Evolutionary conservation across 2,329 filamentous ascomycete genomes (phyloP), one percentile per base, ranked within the genome.

Genomic region (Aspergillus fumigatus): DNA sequence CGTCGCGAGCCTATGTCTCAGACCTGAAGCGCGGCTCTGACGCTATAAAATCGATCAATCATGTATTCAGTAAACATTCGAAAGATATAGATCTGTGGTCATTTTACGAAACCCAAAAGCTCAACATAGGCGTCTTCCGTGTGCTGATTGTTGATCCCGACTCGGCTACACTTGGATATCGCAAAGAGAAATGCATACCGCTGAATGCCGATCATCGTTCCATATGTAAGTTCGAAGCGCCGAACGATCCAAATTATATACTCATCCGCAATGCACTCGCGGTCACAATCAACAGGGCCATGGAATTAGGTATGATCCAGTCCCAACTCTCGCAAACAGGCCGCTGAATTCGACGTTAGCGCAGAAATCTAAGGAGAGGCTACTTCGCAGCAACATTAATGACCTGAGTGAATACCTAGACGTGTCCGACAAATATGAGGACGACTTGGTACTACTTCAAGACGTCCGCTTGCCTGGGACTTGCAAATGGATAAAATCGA

Each of bases 401-500:
- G 19, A 55, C n/a, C 32, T 52, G 2, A 50, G 48, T 11, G 25
- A 29, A 26, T 54, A 51, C 23, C 25, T 59, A 21, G 51, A 4
- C 19, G 48, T 56, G 9, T 17, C 43, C 10, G 35, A 53, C 19
- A 19, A n/a, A 1, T 26, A 49, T 0, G 51, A 55, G 6, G 55
- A 59, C 32, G 52, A 57, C 21, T 48, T 60, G 19, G 29, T 48
- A 10, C 43, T 25, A 9, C 25, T 50, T 17, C 27, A 40, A 38
- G 52, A 51, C 14, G 21, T 21, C 8, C 45, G 53, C 17, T 19
- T 49, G 32, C 5, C 14, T 0, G 32, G 32, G 32, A 38, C 58
- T 4, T 58, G 55, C 48, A 35, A 50, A 29, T 58, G 58, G 58
- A 19, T 58, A 19, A 9, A 32, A 6, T 27, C 10, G 7, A 60